Base-by-base conservation (phyloP, 179 eudicot species). In the Patellifolia procumbens region DNA sequence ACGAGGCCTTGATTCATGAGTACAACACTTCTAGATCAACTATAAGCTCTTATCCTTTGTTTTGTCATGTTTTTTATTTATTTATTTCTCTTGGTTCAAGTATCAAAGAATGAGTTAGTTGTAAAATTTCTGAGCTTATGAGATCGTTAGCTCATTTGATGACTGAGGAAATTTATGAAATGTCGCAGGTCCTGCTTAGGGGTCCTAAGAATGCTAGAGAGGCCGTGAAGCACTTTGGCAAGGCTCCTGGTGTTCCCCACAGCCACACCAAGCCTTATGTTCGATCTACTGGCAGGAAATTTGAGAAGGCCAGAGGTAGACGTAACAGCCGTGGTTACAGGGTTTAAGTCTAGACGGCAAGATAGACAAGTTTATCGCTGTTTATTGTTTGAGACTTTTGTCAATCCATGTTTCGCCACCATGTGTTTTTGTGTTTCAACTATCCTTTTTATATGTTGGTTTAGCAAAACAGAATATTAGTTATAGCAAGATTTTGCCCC, bases 191-290 rank as follows among this genome's bases (percentile, higher is more conserved):
- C 9, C 88, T 93, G 22, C 92, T 93, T 12, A 84, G 98, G 81
- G 98, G 98, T 32, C 96, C 98, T 3, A 89, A 87, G 87, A 90
- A 91, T 45, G 82, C 97, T 0, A 90, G 98, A 62, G 98, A 93
- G 79, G 95, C 98, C 5, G 98, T 90, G 34, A 93, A 84, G 88
- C 98, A 93, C 85, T 93, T 93, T 75, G 97, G 97, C 2, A 88
- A 83, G 70, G 98, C 98, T 73, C 98, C 98, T 60, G 97, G 98
- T 87, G 98, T 93, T 15, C 98, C 98, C 1, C 84, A 88, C 90
- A 91, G 95, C 76, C 94, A 92, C 81, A 90, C 97, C 73, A 93
- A 91, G 90, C 98, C 98, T 2, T 91, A 90, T 56, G 98, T 93
- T 16, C 87, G 97, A 51, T 58, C 98, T 35, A 87, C 83, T 81